Percentiles rank a stretch among this genome's conserved stretches.
These are phyloP conservation scores for Cladosporium colombiae DNA, from an alignment of 2,329 filamentous ascomycete species.

Conservation along the genomic window DNA sequence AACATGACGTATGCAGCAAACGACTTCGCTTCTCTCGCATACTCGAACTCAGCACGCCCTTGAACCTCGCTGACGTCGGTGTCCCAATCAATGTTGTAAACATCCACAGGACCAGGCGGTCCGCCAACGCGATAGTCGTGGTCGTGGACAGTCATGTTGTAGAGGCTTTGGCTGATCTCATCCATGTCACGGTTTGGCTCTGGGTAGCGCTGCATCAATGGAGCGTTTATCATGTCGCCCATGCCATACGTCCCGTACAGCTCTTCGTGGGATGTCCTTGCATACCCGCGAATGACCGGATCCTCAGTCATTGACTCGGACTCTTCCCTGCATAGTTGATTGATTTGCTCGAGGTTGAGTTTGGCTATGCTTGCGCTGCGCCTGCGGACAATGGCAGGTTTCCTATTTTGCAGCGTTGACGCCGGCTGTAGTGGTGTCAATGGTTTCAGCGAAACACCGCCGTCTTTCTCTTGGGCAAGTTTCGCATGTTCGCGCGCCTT, in stretches of 20 bases:
- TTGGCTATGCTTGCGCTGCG: not conserved
- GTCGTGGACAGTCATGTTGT: conserved; percentile 11
- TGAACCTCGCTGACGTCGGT: conserved; percentile 13
- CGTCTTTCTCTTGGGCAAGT: not conserved
- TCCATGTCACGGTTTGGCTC: conserved; percentile 9
- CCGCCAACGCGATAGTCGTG: not conserved
- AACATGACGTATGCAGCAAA: conserved; percentile 17
- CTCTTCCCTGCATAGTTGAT: not conserved
- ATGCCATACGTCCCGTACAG: conserved; percentile 8
- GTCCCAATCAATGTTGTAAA: conserved; percentile 4
- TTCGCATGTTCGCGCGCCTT: not conserved
- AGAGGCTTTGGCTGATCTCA: not conserved
- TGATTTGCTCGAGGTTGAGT: not conserved
- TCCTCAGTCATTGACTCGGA: conserved; percentile 23
- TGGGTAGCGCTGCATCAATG: conserved; percentile 9
- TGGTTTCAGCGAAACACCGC: conserved; percentile 5
- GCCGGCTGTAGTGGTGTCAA: conserved; percentile 5
- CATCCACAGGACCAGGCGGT: not conserved
- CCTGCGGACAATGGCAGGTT: not conserved
- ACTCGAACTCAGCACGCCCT: conserved; percentile 14
- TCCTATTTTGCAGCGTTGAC: not conserved
- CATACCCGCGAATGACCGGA: conserved; percentile 22
- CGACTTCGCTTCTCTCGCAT: conserved; percentile 17
- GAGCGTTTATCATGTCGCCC: conserved; percentile 1
- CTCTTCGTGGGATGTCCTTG: not conserved